Conservation (phyloP, 805 yeast species). For the Spathaspora sp. region DNA sequence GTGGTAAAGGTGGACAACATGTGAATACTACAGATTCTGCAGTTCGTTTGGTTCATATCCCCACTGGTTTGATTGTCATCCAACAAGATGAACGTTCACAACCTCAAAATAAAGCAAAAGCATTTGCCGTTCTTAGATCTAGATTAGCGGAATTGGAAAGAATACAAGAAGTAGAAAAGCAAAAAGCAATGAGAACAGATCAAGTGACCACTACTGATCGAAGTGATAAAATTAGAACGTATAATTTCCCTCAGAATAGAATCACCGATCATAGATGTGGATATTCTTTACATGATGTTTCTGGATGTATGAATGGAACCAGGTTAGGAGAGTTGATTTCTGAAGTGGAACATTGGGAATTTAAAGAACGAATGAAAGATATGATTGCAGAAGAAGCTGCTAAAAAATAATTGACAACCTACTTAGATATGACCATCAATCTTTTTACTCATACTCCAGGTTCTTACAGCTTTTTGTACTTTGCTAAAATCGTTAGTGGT, state of each 20-base stretch:
- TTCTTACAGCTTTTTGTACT: no score
- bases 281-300: constrained; percentile 67
- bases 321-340: constrained; percentile 33
- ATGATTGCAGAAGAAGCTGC: constrained; percentile 11
- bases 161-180: constrained; percentile 58
- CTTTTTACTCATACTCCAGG: no score
- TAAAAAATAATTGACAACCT: background rate
- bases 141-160: constrained; percentile 80
- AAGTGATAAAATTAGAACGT: constrained; percentile 89
- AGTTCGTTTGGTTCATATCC: constrained; percentile 85
- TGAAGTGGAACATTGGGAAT: constrained; percentile 34
- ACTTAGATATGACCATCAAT: no score
- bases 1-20: constrained; percentile 98
- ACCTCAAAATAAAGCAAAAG: constrained; percentile 90
- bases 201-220: constrained; percentile 90
- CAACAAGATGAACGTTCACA: constrained; percentile 97
- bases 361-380: constrained; percentile 30
- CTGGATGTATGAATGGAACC: constrained; percentile 37
- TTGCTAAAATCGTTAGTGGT: no score
- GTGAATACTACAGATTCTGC: constrained; percentile 98
- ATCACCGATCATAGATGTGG: constrained; percentile 94
- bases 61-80: constrained; percentile 82
- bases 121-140: constrained; percentile 76
- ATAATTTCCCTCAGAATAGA: constrained; percentile 88
- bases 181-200: constrained; percentile 63